These are phyloP conservation scores for Castanospermum australe DNA, from an alignment of 306 rosid species.

Conservation along the genomic window DNA sequence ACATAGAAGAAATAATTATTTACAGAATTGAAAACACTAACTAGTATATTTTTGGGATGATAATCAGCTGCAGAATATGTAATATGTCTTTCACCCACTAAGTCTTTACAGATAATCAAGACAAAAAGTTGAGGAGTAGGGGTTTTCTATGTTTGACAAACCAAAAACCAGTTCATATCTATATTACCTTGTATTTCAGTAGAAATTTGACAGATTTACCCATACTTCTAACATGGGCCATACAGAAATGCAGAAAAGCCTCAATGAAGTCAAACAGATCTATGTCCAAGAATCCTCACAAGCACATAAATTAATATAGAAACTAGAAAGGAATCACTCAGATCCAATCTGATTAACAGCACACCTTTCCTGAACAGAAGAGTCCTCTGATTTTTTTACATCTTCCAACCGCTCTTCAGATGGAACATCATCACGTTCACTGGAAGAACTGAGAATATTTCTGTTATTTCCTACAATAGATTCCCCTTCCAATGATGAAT, in stretches of 20 bases:
- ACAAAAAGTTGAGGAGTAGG: not conserved
- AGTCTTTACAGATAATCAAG: not conserved
- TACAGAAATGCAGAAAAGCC: not conserved
- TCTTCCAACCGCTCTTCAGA: slow-evolving; percentile 44
- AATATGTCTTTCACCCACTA: not conserved
- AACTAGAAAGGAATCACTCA: slow-evolving; percentile 16
- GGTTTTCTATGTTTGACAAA: not conserved
- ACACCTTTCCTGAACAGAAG: slow-evolving; percentile 37
- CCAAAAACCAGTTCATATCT: not conserved
- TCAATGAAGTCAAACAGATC: not conserved
- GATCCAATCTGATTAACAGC: slow-evolving; percentile 18
- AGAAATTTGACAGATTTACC: not conserved
- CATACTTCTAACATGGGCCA: slow-evolving; percentile 8
- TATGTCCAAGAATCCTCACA: not conserved
- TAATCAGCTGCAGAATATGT: slow-evolving; percentile 3
- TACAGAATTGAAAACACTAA: not conserved
- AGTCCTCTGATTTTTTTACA: slow-evolving; percentile 31
- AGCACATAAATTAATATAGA: not conserved
- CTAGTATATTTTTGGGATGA: not conserved
- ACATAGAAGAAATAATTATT: slow-evolving; percentile 18
- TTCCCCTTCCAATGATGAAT: slow-evolving; percentile 39
- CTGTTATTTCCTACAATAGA: slow-evolving; percentile 25
- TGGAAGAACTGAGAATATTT: slow-evolving; percentile 22
- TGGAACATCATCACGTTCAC: slow-evolving; percentile 28
- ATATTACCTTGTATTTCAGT: not conserved